phyloP scores from a whole-genome alignment of 2,329 filamentous ascomycete species.

The Colletotrichum eleusines region DNA sequence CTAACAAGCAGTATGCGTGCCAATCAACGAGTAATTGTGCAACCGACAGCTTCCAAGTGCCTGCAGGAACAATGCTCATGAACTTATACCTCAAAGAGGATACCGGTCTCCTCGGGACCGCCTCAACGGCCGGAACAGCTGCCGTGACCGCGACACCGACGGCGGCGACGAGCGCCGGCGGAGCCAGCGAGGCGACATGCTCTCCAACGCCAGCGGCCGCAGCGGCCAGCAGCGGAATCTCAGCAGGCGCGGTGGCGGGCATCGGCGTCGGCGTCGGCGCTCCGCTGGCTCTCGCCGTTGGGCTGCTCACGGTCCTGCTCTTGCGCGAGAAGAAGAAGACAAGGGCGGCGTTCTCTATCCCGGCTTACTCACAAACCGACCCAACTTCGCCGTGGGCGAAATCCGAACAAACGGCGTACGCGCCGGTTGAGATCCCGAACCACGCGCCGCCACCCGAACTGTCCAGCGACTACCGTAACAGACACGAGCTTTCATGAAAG shows the following conservation, averaged over 20 bases:
- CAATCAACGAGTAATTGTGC: slow-evolving; percentile 22
- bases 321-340: slow-evolving; percentile 36
- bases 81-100: slow-evolving; percentile 31
- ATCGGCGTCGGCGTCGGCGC: slow-evolving; percentile 35
- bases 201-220: not conserved
- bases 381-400: slow-evolving; percentile 12
- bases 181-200: slow-evolving; percentile 3
- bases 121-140: not conserved
- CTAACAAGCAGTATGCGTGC: slow-evolving; percentile 15
- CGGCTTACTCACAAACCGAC: not conserved
- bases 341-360: not conserved
- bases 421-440: slow-evolving; percentile 3
- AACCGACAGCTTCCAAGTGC: slow-evolving; percentile 23
- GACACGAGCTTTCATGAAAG: slow-evolving; percentile 26
- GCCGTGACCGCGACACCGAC: not conserved
- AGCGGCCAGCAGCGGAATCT: slow-evolving; percentile 9
- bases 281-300: slow-evolving; percentile 29
- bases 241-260: slow-evolving; percentile 28
- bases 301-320: slow-evolving; percentile 25
- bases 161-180: not conserved
- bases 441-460: slow-evolving; percentile 18
- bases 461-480: not conserved
- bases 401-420: not conserved
- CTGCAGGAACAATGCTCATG: slow-evolving; percentile 16
- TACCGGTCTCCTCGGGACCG: not conserved